Evolutionary conservation across 257 asterid species (phyloP).

Genomic region (Solanum clarkiae): DNA sequence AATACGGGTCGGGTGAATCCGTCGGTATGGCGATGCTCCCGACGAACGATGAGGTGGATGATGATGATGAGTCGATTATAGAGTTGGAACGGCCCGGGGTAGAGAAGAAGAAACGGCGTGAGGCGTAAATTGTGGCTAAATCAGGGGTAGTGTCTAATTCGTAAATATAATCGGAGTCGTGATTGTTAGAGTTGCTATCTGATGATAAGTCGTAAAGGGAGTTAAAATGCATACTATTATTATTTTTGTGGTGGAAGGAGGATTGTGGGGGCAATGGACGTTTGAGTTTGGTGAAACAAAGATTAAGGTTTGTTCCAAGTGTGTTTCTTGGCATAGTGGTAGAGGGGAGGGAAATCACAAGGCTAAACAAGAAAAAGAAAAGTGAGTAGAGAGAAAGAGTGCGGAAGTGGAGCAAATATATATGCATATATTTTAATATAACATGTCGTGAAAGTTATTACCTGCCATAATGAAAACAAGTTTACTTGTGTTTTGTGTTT

Average conservation of each 20-base stretch:
- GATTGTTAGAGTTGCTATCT: slow-evolving; percentile 3
- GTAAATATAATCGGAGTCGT: slow-evolving; percentile 9
- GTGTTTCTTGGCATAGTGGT: slow-evolving; percentile 26
- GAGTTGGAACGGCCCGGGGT: slow-evolving; percentile 93
- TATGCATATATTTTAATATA: neutral
- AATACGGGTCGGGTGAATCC: slow-evolving; percentile 69
- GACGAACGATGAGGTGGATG: slow-evolving; percentile 34
- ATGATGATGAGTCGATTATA: slow-evolving; percentile 56
- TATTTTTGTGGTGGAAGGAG: neutral
- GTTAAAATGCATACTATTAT: slow-evolving; percentile 28
- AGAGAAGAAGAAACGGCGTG: slow-evolving; percentile 87
- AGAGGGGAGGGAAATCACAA: neutral
- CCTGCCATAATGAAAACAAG: neutral
- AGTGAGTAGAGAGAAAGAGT: neutral
- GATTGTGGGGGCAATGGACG: slow-evolving; percentile 26
- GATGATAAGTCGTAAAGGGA: slow-evolving; percentile 47
- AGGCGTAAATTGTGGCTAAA: slow-evolving; percentile 55
- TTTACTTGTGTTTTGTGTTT: neutral
- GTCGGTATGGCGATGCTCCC: slow-evolving; percentile 61
- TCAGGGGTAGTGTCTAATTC: slow-evolving; percentile 27
- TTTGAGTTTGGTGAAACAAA: slow-evolving; percentile 53
- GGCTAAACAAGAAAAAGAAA: neutral
- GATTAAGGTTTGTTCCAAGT: slow-evolving; percentile 25
- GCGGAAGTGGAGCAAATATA: neutral
- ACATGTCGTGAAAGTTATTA: neutral